Base-by-base conservation (phyloP, 805 yeast genomes). In the Kazachstania africana region DNA sequence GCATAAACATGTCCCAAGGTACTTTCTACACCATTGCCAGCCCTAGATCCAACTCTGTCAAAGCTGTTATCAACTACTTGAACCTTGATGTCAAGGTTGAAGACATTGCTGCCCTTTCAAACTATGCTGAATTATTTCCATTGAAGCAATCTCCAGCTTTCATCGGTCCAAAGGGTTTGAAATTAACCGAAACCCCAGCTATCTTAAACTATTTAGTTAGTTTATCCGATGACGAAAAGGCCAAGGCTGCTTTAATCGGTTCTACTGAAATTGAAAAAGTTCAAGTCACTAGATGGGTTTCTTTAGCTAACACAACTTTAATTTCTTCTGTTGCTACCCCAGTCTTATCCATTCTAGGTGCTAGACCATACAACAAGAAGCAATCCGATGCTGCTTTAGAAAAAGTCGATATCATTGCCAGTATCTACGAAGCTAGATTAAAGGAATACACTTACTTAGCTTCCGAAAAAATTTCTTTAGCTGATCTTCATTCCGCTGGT, bases 311-410 rank as follows among this genome's bases (percentile, higher is more conserved):
- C 69, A 49, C 73, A 44, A 95, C 85, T 50, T 43, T 78, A 36
- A 54, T 77, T 45, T 44, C 62, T 23, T 47, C 59, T 32, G 45
- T 67, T 33, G 66, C 68, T 37, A 43, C 41, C 24, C 70, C 70
- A 46, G 67, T 78, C 60, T 53, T 59, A 36, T 77, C 80, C 44
- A 50, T 76, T 36, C 45, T 57, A 22, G 95, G 94, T 48, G 52
- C 47, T 29, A 53, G 39, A 33, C 87, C 91, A 45, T 84, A 71
- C 81, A 79, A 83, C 80, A 81, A 82, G 73, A 78, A 77, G 42
- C 54, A 42, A 33, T 70, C 69, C 37, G 80, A 77, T 38, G 65
- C 62, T 24, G 55, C 59, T 32, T 32, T 33, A 16, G 69, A 53
- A 25, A 40, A 47, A 32, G 45, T 67, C 43, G 68, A 65, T 31